Conservation (phyloP, 2,329 filamentous ascomycete species). For the Diaporthe citrichinensis region DNA sequence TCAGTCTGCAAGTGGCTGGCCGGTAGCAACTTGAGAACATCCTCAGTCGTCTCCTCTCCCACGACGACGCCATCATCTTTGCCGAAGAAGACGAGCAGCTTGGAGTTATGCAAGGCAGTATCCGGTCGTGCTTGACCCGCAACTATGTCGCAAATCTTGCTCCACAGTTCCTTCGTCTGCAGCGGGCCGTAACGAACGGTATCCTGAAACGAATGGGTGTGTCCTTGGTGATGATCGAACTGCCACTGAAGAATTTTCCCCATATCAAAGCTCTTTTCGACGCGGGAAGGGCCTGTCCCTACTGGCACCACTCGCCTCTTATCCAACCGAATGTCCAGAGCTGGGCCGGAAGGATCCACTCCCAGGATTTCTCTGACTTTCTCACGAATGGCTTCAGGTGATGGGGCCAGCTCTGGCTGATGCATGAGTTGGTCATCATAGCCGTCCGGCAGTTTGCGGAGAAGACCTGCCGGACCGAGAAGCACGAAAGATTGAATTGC, state of each 20-base stretch:
- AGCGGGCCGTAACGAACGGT: neutral
- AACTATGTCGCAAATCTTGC: neutral
- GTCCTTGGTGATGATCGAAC: neutral
- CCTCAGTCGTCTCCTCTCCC: neutral
- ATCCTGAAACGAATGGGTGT: neutral
- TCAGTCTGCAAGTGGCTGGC: neutral
- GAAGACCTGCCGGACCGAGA: slow-evolving; percentile 3
- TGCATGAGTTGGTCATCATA: neutral
- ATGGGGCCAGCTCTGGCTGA: neutral
- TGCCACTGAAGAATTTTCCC: neutral
- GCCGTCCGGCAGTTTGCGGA: neutral
- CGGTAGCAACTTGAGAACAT: neutral
- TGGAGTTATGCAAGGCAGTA: neutral
- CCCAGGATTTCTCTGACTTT: neutral
- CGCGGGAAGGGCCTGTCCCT: neutral
- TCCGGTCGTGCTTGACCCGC: neutral
- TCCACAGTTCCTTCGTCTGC: neutral
- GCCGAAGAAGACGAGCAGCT: neutral
- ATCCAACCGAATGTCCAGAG: neutral
- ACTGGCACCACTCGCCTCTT: neutral
- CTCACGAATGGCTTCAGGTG: neutral
- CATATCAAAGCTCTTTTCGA: neutral
- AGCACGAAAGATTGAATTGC: neutral
- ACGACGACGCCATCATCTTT: neutral
- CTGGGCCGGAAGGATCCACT: neutral